phyloP scores from a whole-genome alignment of 495 filamentous ascomycete species.

The Emericellopsis terricola region DNA sequence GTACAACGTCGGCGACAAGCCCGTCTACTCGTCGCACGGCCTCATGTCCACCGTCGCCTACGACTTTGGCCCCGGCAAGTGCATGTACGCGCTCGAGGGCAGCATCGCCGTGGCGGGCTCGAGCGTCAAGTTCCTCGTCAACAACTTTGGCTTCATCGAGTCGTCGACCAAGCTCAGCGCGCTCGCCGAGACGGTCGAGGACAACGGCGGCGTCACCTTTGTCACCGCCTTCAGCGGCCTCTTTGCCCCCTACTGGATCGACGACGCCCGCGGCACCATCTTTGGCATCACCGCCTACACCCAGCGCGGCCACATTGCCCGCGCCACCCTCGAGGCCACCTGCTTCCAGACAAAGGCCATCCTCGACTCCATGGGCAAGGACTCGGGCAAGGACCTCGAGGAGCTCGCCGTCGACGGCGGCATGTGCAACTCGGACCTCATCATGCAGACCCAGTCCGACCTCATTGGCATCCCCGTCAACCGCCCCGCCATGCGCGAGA shows the following conservation, averaged over 20 bases:
- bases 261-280: slow-evolving; percentile 63
- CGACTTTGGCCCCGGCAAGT: slow-evolving; percentile 46
- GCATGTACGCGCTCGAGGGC: slow-evolving; percentile 63
- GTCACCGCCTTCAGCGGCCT: slow-evolving; percentile 72
- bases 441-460: slow-evolving; percentile 73
- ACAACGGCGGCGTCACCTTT: slow-evolving; percentile 62
- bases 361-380: slow-evolving; percentile 62
- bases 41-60: slow-evolving; percentile 58
- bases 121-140: slow-evolving; percentile 59
- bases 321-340: slow-evolving; percentile 64
- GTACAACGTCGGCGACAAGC: slow-evolving; percentile 64
- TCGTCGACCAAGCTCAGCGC: slow-evolving; percentile 55
- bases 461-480: slow-evolving; percentile 61
- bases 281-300: slow-evolving; percentile 69
- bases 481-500: slow-evolving; percentile 63
- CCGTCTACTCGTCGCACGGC: slow-evolving; percentile 60
- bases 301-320: slow-evolving; percentile 56
- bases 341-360: slow-evolving; percentile 75
- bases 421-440: slow-evolving; percentile 67
- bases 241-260: slow-evolving; percentile 75
- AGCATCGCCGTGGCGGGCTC: slow-evolving; percentile 63
- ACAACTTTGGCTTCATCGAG: slow-evolving; percentile 59
- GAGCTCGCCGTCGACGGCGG: slow-evolving; percentile 63
- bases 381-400: slow-evolving; percentile 48
- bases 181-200: slow-evolving; percentile 46